Evolutionary conservation across 208 protist species (phyloP), one percentile per base, ranked within the genome.

Genomic region (Vickermania ingenoplastis): DNA sequence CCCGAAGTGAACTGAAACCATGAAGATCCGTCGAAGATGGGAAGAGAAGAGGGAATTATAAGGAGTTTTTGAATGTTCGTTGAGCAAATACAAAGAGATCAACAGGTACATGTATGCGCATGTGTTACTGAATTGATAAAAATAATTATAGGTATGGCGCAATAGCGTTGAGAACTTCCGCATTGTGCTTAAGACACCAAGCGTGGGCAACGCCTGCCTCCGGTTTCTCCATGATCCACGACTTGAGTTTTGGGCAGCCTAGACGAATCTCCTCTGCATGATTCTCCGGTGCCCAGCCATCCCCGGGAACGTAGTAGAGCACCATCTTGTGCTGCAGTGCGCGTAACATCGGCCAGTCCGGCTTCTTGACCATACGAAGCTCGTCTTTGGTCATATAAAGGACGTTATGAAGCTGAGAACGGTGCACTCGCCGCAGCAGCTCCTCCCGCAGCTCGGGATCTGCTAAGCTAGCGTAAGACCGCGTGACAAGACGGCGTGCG

Each of bases 151-250:
- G 51, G 56, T 67, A 73, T 5, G 65, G 73, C 2, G 80, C 55
- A 58, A 87, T 75, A 21, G 73, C 80, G 30, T 75, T 62, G 13
- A 82, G 59, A 13, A 91, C 68, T 11, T 49, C 48, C 29, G 73
- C 76, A 54, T 58, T 88, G 65, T 86, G 57, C 24, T 56, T 31
- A 26, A 91, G 67, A 57, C 84, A 91, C 84, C 84, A 91, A 0
- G 84, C 60, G 45, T 91, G 84, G 4, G 75, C 55, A 17, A 91
- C 69, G 13, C 0, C 21, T 3, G 45, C 53, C 52, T 91, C 68
- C 2, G 56, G 53, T n/a, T n/a, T n/a, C 41, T 88, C 80, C 61
- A 91, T 67, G 1, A 85, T 66, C 53, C 61, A 86, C 14, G 57
- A 67, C 13, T 50, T 52, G 4, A 81, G 55, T 1, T 57, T 48